A percentile compares a stretch with the other conserved stretches of the same genome.
Conservation (phyloP, 2,329 filamentous ascomycete genomes). For the Neonectria magnoliae region DNA sequence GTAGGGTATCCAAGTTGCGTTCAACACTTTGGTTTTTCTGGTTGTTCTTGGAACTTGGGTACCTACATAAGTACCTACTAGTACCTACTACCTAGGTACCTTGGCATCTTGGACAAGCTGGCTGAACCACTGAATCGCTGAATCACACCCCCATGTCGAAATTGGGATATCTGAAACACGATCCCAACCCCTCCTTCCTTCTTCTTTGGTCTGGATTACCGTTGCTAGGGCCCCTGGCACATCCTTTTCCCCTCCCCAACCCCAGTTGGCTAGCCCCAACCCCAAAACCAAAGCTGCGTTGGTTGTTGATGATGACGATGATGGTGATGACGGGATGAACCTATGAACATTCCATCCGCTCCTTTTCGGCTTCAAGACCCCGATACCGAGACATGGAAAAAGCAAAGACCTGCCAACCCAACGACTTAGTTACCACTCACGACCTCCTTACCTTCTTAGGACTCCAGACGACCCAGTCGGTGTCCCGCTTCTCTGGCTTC, state of each 20-base stretch:
- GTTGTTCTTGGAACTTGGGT: background rate
- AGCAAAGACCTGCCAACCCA: background rate
- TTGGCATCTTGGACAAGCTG: no score
- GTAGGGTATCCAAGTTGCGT: no score
- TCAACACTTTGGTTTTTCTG: background rate
- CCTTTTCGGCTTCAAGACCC: background rate
- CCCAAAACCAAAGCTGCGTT: background rate
- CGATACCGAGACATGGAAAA: background rate
- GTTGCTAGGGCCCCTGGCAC: slow-evolving; percentile 6
- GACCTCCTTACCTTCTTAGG: background rate
- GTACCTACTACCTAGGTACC: no score
- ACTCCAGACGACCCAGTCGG: background rate
- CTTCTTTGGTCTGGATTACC: slow-evolving; percentile 27
- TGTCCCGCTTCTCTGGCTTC: slow-evolving; percentile 14
- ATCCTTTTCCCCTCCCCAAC: slow-evolving; percentile 11
- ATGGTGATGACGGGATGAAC: slow-evolving; percentile 16
- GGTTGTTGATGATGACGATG: background rate
- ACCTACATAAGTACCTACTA: no score
- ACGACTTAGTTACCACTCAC: background rate
- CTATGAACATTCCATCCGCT: background rate
- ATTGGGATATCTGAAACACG: slow-evolving; percentile 36
- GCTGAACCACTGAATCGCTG: slow-evolving; percentile 11
- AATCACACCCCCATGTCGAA: slow-evolving; percentile 26
- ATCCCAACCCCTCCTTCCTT: slow-evolving; percentile 28
- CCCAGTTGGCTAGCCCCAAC: background rate